Evolutionary conservation across 371 early-diverging fungal species (phyloP), one percentile per base, ranked within the genome.

Genomic region (Saksenaea oblongispora): DNA sequence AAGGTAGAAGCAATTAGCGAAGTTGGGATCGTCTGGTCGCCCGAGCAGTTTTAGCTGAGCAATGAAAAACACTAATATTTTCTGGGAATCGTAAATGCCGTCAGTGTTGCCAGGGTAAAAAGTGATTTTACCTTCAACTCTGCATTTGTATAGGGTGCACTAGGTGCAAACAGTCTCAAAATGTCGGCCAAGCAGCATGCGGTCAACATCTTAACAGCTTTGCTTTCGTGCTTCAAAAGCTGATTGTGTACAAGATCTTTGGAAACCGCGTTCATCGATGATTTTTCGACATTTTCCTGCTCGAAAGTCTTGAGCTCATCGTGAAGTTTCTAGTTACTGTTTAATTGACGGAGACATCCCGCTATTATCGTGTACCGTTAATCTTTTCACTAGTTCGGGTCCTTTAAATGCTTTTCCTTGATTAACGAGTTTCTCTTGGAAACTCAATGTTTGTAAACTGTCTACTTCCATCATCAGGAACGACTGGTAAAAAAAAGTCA

Each of bases 121-220:
- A 8, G n/a, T 13, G 54, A 11, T 1, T 18, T 10, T 76, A 91
- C 91, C 77, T 79, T 89, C 57, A 95, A 82, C 63, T 94, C 89
- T 0, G 70, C 66, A 53, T 84, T 78, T 34, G 67, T 79, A 74
- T 94, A 97, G 1, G 98, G 98, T 2, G 95, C 92, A 37, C 94
- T 91, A 7, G 98, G 97, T 3, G 97, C 98, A 74, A 87, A 95
- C 18, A 98, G 76, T 31, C 96, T 84, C 56, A 98, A 83, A 1
- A 96, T 79, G 66, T 97, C 98, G 0, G 95, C 94, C 22, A 97
- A 75, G 73, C 97, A 97, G 76, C 95, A 94, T 0, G 95, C 91
- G 1, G 89, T 84, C 18, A 91, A 82, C 13, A 88, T 84, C 47
- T 83, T 85, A 14, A 97, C 91, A 2, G 89, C 91, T 35, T 87